Evolutionary conservation across 371 early-diverging fungal genomes (phyloP).

Genomic region (Smittium mucronatum): DNA sequence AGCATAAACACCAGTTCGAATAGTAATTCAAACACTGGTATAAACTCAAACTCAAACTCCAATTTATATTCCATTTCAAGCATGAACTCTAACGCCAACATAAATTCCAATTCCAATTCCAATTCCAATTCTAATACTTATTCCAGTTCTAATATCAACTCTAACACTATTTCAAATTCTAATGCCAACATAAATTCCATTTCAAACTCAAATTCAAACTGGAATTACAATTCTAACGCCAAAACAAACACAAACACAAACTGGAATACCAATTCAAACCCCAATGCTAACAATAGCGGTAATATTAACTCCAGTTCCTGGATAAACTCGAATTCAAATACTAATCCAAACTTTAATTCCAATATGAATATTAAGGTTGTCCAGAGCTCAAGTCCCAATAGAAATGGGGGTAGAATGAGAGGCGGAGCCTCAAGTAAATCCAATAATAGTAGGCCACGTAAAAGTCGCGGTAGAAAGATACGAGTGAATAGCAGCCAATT

Average conservation of each 20-base stretch:
- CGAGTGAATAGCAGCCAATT: too few relatives aligned
- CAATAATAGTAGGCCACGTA: too few relatives aligned
- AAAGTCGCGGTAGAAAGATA: too few relatives aligned
- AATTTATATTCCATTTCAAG: not conserved
- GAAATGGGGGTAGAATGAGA: too few relatives aligned
- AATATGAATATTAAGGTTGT: too few relatives aligned
- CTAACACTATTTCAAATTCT: not conserved
- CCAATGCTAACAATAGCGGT: not conserved
- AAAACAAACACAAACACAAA: not conserved
- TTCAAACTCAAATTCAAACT: not conserved
- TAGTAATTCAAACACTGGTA: not conserved
- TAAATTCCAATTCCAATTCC: not conserved
- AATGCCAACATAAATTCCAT: not conserved
- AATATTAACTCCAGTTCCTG: not conserved
- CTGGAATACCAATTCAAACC: not conserved
- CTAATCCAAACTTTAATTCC: not conserved
- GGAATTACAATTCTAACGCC: not conserved
- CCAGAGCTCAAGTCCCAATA: too few relatives aligned
- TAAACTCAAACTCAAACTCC: not conserved
- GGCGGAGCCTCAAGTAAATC: too few relatives aligned
- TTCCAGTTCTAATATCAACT: not conserved
- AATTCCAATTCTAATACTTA: not conserved
- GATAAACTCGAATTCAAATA: not conserved
- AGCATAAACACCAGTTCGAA: not conserved
- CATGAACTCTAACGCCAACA: not conserved